Conservation (phyloP, 116 monocot species). For the Phalaenopsis hybrid region DNA sequence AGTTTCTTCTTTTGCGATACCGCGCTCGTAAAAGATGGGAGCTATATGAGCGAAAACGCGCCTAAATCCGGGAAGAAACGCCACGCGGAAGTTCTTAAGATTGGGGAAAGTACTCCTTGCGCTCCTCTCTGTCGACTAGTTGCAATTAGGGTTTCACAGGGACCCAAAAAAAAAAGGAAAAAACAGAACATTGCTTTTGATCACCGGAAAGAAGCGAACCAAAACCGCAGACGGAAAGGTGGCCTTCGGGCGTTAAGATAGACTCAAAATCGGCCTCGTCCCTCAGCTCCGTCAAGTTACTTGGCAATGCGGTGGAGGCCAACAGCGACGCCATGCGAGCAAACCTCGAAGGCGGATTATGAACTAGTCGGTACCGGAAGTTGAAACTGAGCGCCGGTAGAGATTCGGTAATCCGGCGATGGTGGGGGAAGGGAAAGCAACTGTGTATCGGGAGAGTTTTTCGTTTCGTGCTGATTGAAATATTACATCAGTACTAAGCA, state of each 20-base stretch:
- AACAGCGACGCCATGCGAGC: slow-evolving; percentile 5
- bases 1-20: slow-evolving; percentile 71
- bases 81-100: slow-evolving; percentile 65
- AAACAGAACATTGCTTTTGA: no score
- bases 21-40: slow-evolving; percentile 87
- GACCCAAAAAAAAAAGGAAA: background rate
- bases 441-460: no score
- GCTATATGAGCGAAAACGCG: slow-evolving; percentile 80
- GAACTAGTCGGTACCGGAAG: background rate
- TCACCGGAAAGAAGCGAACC: no score
- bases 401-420: no score
- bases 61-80: slow-evolving; percentile 61
- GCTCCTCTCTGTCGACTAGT: slow-evolving; percentile 53
- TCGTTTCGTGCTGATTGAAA: no score
- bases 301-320: slow-evolving; percentile 1
- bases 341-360: background rate
- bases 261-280: no score
- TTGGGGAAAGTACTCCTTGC: slow-evolving; percentile 92
- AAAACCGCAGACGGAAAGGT: no score
- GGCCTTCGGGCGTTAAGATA: no score
- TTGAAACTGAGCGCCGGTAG: no score
- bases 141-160: background rate
- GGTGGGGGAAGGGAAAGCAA: no score
- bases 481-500: no score
- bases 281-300: no score